phyloP scores from a whole-genome alignment of 2,329 filamentous ascomycete genomes.

The Botrytis fragariae region DNA sequence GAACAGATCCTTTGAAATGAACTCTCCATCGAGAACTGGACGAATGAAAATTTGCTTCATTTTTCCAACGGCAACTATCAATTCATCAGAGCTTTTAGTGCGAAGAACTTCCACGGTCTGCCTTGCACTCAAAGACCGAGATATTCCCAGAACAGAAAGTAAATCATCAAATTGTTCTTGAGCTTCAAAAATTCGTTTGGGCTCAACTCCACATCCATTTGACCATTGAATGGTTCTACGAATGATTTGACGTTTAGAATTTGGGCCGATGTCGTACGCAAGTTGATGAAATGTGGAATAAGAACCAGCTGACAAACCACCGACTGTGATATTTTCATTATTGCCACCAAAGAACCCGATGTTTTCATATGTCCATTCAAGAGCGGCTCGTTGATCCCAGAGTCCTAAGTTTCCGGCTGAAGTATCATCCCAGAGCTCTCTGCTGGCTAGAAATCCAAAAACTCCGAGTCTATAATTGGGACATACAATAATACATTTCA shows the following conservation, averaged over 20 bases:
- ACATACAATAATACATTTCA: conserved; percentile 55
- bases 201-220: conserved; percentile 47
- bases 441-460: conserved; percentile 41
- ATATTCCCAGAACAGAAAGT: conserved; percentile 19
- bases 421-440: conserved; percentile 1
- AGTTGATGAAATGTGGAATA: conserved; percentile 34
- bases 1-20: conserved; percentile 25
- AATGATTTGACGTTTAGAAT: conserved; percentile 23
- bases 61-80: conserved; percentile 19
- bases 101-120: conserved; percentile 21
- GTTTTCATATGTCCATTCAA: conserved; percentile 58
- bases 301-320: conserved; percentile 51
- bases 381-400: conserved; percentile 56
- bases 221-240: conserved; percentile 34
- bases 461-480: conserved; percentile 52
- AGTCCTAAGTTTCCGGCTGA: conserved; percentile 46
- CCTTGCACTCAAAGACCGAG: conserved; percentile 1
- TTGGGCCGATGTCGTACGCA: conserved; percentile 24
- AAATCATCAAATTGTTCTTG: conserved; percentile 27
- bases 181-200: conserved; percentile 38
- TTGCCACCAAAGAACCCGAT: conserved; percentile 67
- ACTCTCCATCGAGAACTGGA: conserved; percentile 23
- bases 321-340: conserved; percentile 37
- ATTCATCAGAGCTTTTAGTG: conserved; percentile 17
- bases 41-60: conserved; percentile 27